Conservation (phyloP, 1,139 yeast genomes). For the Sugiyamaella neomexicana region DNA sequence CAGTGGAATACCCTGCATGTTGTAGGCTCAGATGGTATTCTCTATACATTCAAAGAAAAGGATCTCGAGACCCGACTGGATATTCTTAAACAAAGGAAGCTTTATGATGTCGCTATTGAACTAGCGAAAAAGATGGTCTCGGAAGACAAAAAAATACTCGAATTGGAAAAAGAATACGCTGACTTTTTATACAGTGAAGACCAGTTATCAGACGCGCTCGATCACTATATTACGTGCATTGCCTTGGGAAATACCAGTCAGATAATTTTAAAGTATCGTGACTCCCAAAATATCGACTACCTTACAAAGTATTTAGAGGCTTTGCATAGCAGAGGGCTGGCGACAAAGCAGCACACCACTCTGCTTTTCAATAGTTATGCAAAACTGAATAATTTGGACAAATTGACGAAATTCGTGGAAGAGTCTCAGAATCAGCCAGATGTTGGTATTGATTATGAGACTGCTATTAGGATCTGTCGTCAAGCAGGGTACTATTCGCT, state of each 20-base stretch:
- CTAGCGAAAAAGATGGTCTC: conserved; percentile 55
- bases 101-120: conserved; percentile 71
- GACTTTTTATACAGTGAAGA: conserved; percentile 67
- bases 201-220: conserved; percentile 66
- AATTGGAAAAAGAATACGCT: conserved; percentile 54
- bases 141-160: conserved; percentile 45
- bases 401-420: conserved; percentile 59
- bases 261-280: conserved; percentile 78
- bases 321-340: conserved; percentile 53
- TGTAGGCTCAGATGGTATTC: conserved; percentile 71
- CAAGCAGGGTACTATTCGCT: conserved; percentile 72
- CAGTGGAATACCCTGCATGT: conserved; percentile 60
- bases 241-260: conserved; percentile 59
- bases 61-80: conserved; percentile 67
- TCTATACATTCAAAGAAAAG: conserved; percentile 69
- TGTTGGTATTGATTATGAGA: conserved; percentile 59
- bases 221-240: conserved; percentile 60
- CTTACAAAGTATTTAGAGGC: conserved; percentile 65
- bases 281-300: conserved; percentile 70
- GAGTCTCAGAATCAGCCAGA: conserved; percentile 43
- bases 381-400: conserved; percentile 63
- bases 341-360: conserved; percentile 79
- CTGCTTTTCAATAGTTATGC: conserved; percentile 79
- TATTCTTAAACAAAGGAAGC: conserved; percentile 64
- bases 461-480: conserved; percentile 69